A percentile compares a stretch with the other conserved stretches of the same genome.
Conservation (phyloP, 176 grass and related monocot species). For the Avena eriantha region DNA sequence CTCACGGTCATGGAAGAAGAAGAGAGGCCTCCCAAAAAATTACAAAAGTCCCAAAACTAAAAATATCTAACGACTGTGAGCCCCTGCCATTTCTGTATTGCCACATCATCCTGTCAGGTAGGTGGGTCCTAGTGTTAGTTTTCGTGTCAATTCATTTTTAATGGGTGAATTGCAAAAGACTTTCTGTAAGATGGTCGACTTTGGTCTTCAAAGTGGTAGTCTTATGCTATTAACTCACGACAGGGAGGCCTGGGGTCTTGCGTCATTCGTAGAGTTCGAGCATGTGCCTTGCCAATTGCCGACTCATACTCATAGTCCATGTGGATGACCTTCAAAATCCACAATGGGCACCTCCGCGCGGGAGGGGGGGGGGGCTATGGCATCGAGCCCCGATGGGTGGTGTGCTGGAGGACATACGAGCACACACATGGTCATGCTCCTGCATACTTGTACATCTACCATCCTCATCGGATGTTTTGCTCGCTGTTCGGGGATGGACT, state of each 20-base stretch:
- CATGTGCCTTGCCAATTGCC: constrained; percentile 77
- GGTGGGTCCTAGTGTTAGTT: too few species aligned
- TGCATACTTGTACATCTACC: constrained; percentile 82
- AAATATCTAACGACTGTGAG: too few species aligned
- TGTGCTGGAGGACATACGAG: constrained; percentile 66
- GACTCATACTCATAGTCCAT: constrained; percentile 77
- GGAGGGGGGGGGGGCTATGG: constrained; percentile 77
- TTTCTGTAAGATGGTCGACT: too few species aligned
- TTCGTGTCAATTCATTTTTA: too few species aligned
- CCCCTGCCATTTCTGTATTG: too few species aligned
- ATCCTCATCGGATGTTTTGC: constrained; percentile 64
- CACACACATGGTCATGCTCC: constrained; percentile 66
- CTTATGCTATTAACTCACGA: constrained; percentile 19
- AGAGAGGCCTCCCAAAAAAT: too few species aligned
- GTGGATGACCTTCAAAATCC: constrained; percentile 86
- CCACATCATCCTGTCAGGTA: too few species aligned
- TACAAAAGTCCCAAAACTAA: too few species aligned
- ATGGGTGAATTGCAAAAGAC: too few species aligned
- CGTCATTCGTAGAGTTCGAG: constrained; percentile 62
- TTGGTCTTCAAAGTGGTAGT: too few species aligned
- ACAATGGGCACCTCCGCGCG: constrained; percentile 81
- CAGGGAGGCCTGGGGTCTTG: constrained; percentile 90
- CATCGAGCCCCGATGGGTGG: constrained; percentile 73
- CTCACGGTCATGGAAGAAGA: too few species aligned
- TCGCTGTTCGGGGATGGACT: constrained; percentile 79